Conservation (phyloP, 768 basidiomycete species). For the Dendrothele bispora region DNA sequence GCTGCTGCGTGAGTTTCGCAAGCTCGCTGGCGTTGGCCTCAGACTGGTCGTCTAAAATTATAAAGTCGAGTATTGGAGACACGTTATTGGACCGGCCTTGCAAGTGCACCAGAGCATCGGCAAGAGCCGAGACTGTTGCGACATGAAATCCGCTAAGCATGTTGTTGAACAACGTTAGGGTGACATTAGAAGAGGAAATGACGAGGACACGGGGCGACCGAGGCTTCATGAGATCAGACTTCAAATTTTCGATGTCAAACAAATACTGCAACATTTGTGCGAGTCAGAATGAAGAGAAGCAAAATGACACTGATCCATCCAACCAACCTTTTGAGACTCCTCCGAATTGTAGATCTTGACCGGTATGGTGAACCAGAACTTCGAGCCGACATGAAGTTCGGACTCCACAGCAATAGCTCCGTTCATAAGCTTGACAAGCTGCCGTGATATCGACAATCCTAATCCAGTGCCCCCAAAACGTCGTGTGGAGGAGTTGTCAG, state of each 20-base stretch:
- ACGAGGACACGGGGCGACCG: slow-evolving; percentile 51
- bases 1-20: slow-evolving; percentile 41
- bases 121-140: slow-evolving; percentile 39
- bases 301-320: background rate
- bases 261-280: slow-evolving; percentile 38
- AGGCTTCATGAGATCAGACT: slow-evolving; percentile 45
- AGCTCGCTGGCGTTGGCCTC: slow-evolving; percentile 59
- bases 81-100: slow-evolving; percentile 26
- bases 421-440: slow-evolving; percentile 75
- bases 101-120: slow-evolving; percentile 46
- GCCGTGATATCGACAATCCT: slow-evolving; percentile 72
- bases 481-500: slow-evolving; percentile 76
- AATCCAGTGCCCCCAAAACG: slow-evolving; percentile 79
- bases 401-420: slow-evolving; percentile 73
- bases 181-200: slow-evolving; percentile 59
- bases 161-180: slow-evolving; percentile 51
- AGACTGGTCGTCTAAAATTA: slow-evolving; percentile 67
- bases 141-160: slow-evolving; percentile 59
- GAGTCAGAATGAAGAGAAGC: background rate
- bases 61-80: slow-evolving; percentile 50
- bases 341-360: slow-evolving; percentile 55
- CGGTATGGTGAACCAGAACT: slow-evolving; percentile 76
- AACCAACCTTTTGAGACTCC: slow-evolving; percentile 55
- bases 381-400: slow-evolving; percentile 60
- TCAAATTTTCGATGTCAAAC: slow-evolving; percentile 47